A percentile compares a stretch with the other conserved stretches of the same genome.
Conservation (phyloP, 169 alveolate genomes). For the Plasmodium knowlesi region DNA sequence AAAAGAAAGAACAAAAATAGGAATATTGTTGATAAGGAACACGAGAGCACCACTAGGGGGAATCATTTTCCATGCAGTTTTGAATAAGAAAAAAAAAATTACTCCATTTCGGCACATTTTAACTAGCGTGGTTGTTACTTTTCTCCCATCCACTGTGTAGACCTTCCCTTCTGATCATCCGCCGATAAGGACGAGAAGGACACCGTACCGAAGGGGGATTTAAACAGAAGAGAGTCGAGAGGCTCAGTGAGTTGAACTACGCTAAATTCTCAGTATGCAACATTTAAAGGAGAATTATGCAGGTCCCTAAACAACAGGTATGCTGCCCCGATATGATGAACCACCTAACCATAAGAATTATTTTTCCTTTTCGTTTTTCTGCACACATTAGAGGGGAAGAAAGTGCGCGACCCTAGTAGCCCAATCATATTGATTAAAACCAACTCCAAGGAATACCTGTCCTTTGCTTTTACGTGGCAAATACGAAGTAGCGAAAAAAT, state of each 20-base stretch:
- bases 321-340: background rate
- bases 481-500: background rate
- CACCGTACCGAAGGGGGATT: background rate
- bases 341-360: background rate
- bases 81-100: background rate
- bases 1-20: background rate
- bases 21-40: background rate
- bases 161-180: background rate
- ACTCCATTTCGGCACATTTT: background rate
- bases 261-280: background rate
- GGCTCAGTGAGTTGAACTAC: background rate
- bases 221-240: background rate
- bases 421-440: background rate
- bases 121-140: background rate
- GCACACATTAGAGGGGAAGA: background rate
- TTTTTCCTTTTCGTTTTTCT: background rate
- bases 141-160: background rate
- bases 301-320: background rate
- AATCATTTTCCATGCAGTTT: background rate
- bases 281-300: background rate
- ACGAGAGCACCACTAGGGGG: background rate
- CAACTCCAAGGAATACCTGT: background rate
- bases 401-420: background rate
- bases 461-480: background rate
- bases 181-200: background rate